phyloP scores from a whole-genome alignment of 2,329 filamentous ascomycete species.

The Cordyceps militaris region DNA sequence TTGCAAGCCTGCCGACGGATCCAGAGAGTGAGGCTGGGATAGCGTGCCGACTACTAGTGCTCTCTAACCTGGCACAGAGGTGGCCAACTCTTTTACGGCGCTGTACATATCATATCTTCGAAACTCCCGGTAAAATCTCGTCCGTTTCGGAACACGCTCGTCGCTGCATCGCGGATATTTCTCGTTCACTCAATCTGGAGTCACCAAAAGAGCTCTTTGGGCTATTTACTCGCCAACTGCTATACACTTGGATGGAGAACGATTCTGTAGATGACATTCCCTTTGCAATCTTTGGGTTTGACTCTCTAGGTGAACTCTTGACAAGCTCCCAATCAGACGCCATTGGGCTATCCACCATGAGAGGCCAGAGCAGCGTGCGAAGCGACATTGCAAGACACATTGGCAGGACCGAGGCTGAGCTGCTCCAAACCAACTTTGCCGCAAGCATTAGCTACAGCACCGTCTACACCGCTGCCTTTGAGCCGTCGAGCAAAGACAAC shows the following conservation, averaged over 20 bases:
- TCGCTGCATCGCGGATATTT: slow-evolving; percentile 61
- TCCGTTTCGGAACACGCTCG: slow-evolving; percentile 62
- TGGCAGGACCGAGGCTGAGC: slow-evolving; percentile 42
- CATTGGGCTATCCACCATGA: slow-evolving; percentile 75
- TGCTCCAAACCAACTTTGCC: slow-evolving; percentile 64
- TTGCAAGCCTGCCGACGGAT: slow-evolving; percentile 71
- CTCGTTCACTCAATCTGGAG: slow-evolving; percentile 55
- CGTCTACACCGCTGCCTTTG: slow-evolving; percentile 43
- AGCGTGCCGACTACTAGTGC: slow-evolving; percentile 68
- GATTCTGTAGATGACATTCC: slow-evolving; percentile 67
- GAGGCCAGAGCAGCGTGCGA: slow-evolving; percentile 59
- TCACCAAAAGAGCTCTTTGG: slow-evolving; percentile 66
- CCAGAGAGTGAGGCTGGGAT: slow-evolving; percentile 71
- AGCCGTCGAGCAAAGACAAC: slow-evolving; percentile 34
- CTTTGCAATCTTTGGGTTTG: slow-evolving; percentile 77
- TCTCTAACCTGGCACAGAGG: slow-evolving; percentile 68
- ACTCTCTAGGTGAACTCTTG: slow-evolving; percentile 60
- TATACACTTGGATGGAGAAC: slow-evolving; percentile 81
- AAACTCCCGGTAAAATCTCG: slow-evolving; percentile 69
- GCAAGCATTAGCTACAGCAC: slow-evolving; percentile 79
- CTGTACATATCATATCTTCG: slow-evolving; percentile 90
- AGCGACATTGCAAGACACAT: slow-evolving; percentile 54
- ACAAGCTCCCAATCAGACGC: slow-evolving; percentile 67
- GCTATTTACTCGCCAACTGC: slow-evolving; percentile 79
- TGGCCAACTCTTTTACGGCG: slow-evolving; percentile 84